phyloP scores from a whole-genome alignment of 2,329 filamentous ascomycete species.

The Fusarium nygamai region DNA sequence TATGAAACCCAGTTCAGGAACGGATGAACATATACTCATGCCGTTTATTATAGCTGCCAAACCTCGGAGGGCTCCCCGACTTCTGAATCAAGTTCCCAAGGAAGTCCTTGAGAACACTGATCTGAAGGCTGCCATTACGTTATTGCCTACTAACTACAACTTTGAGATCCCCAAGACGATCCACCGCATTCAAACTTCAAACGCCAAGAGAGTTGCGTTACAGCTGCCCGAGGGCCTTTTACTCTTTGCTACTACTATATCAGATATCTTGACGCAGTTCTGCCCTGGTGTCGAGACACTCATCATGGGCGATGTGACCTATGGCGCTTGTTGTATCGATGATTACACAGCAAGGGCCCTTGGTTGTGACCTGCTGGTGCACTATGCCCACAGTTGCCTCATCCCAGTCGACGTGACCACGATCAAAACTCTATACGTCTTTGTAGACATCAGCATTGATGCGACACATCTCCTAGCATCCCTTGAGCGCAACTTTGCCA shows the following conservation, averaged over 20 bases:
- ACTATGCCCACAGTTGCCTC: slow-evolving; percentile 96
- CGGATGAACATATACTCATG: slow-evolving; percentile 25
- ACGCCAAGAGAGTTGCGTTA: slow-evolving; percentile 85
- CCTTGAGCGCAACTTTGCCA: slow-evolving; percentile 85
- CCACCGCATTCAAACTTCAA: slow-evolving; percentile 84
- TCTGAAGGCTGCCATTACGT: slow-evolving; percentile 85
- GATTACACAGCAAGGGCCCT: slow-evolving; percentile 96
- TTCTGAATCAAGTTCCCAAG: slow-evolving; percentile 90
- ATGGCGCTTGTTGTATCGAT: slow-evolving; percentile 98
- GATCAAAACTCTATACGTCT: slow-evolving; percentile 97
- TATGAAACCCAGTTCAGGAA: not conserved
- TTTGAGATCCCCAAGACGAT: slow-evolving; percentile 99
- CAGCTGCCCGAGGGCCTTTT: slow-evolving; percentile 97
- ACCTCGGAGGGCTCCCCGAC: slow-evolving; percentile 76
- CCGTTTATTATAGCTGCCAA: slow-evolving; percentile 66
- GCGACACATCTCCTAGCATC: slow-evolving; percentile 86
- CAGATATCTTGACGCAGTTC: slow-evolving; percentile 94
- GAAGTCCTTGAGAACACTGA: slow-evolving; percentile 87
- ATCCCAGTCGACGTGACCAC: slow-evolving; percentile 96
- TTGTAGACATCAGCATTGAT: slow-evolving; percentile 98
- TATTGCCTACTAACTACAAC: slow-evolving; percentile 95
- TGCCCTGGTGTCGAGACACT: slow-evolving; percentile 91
- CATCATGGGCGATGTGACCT: slow-evolving; percentile 99
- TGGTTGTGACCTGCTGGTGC: slow-evolving; percentile 92
- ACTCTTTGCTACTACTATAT: slow-evolving; percentile 96